Evolutionary conservation across 345 rosid species (phyloP).

Genomic region (Acer saccharum): DNA sequence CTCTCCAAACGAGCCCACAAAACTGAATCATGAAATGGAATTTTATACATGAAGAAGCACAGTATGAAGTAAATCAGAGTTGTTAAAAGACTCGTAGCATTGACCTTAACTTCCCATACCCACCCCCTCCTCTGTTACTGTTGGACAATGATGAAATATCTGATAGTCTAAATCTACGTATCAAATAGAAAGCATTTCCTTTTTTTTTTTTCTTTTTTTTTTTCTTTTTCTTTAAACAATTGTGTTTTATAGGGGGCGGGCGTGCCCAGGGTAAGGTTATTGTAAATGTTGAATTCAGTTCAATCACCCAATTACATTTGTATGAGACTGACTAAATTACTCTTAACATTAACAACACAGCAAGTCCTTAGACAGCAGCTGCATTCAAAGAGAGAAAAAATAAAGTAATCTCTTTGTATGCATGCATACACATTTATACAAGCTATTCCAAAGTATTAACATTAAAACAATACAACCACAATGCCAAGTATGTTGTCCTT

Average conservation of each 20-base stretch:
- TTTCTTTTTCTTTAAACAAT: neutral
- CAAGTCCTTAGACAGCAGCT: neutral
- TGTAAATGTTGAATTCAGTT: neutral
- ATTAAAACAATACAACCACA: neutral
- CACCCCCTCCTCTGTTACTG: neutral
- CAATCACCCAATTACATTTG: neutral
- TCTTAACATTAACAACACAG: neutral
- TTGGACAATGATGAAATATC: neutral
- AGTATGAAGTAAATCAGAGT: neutral
- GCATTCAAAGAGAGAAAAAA: neutral
- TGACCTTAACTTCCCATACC: conserved; percentile 2
- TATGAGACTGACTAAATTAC: neutral
- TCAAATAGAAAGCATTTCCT: neutral
- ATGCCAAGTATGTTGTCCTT: neutral
- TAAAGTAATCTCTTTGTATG: neutral
- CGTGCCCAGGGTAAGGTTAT: neutral
- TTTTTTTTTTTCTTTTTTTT: neutral
- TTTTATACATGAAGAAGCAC: neutral
- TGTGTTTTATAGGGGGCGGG: neutral
- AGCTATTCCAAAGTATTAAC: neutral
- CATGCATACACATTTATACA: neutral
- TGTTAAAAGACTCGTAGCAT: neutral
- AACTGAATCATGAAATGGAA: neutral
- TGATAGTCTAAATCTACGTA: neutral
- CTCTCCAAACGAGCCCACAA: conserved; percentile 2